These are phyloP conservation scores for Hemileccinum rubropunctum DNA, from an alignment of 768 basidiomycete species.

Conservation along the genomic window DNA sequence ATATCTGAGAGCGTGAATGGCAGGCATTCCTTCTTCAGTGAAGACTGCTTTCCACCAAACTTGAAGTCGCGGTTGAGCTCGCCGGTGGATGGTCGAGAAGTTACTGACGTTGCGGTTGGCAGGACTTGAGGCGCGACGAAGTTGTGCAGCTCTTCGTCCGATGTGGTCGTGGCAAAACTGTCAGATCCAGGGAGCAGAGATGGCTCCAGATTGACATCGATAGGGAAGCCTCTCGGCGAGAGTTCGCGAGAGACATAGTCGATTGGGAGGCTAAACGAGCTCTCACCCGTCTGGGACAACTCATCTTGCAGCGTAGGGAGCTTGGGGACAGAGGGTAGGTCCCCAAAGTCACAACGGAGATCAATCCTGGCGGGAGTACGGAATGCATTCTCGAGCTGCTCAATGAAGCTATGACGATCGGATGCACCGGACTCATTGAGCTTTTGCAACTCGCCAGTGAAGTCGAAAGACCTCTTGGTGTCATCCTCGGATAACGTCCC, in stretches of 20 bases:
- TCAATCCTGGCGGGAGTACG: constrained; percentile 71
- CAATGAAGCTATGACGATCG: constrained; percentile 73
- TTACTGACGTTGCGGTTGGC: constrained; percentile 31
- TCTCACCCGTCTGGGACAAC: constrained; percentile 21
- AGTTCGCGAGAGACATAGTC: constrained; percentile 17
- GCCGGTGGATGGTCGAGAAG: constrained; percentile 55
- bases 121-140: constrained; percentile 15
- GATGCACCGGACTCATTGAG: constrained; percentile 69
- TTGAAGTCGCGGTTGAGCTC: constrained; percentile 70
- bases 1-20: constrained; percentile 67
- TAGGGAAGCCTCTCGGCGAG: constrained; percentile 13
- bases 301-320: constrained; percentile 39
- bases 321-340: constrained; percentile 52
- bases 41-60: constrained; percentile 55
- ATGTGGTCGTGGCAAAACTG: constrained; percentile 25
- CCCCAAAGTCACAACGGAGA: constrained; percentile 46
- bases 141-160: constrained; percentile 33
- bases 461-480: constrained; percentile 81
- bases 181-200: constrained; percentile 41
- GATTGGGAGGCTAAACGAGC: constrained; percentile 18
- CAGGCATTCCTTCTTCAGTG: constrained; percentile 7
- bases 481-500: constrained; percentile 52
- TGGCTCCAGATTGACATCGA: constrained; percentile 33
- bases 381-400: constrained; percentile 80
- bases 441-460: constrained; percentile 72